Base-by-base conservation (phyloP, 2,329 filamentous ascomycete genomes). In the Boeremia exigua region DNA sequence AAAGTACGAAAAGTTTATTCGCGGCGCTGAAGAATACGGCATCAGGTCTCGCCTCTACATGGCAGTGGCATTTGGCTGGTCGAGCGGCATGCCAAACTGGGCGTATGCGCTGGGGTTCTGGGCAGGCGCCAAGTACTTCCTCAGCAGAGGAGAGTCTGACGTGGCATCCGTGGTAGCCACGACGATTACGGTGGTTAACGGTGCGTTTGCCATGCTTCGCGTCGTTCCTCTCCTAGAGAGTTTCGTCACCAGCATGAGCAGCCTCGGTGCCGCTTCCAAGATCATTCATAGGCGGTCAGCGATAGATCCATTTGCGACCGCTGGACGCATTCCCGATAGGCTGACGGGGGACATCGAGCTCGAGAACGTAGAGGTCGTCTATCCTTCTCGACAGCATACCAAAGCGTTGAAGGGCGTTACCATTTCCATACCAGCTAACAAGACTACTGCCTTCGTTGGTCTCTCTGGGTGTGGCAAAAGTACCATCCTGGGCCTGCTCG, bases 401-500 rank as follows among this genome's bases (percentile, higher is more conserved):
- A 85, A 87, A 1, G 90, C 98, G 34, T 94, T 98, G 87, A 81
- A 95, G 37, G 87, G 88, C 61, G 90, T 98, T 53, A 90, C 81
- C 54, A 84, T 99, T 1, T 76, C 83, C 0, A 88, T 98, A 33
- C 92, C 92, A 1, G 90, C 93, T 3, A 93, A 94, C 17, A 96
- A 96, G 79, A 92, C 90, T 15, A 96, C 94, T 2, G 95, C 95
- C 1, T 80, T 99, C 7, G 95, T 99, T 6, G 95, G 95, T 54
- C 91, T 94, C 0, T 98, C 94, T 10, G 95, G 94, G 10, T 96
- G 90, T 34, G 95, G 95, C 43, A 99, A 98, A 78, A 94, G 89
- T 68, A 98, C 95, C 0, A 93, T 98, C 59, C 89, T 98, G 27
- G 94, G 93, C 11, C 81, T 99, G 17, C 87, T 98, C 1, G 94